Conservation (phyloP, 306 rosid species). For the Delonix regia region DNA sequence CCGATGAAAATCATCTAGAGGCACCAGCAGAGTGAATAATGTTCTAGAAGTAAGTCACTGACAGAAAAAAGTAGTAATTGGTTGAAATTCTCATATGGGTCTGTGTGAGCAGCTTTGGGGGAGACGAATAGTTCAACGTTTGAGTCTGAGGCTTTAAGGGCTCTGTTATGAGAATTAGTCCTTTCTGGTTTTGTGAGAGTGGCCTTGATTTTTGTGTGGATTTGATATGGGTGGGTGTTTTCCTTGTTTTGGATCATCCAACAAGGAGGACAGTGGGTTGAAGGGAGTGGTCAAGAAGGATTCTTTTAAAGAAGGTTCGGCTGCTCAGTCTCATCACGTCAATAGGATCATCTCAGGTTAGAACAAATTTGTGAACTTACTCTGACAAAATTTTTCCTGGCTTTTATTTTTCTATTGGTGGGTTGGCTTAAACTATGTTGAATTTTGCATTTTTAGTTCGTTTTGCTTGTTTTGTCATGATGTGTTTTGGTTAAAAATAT, state of each 20-base stretch:
- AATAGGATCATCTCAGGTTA: slow-evolving; percentile 76
- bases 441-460: slow-evolving; percentile 32
- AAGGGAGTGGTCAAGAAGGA: slow-evolving; percentile 77
- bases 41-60: slow-evolving; percentile 15
- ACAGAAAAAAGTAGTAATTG: slow-evolving; percentile 29
- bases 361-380: slow-evolving; percentile 26
- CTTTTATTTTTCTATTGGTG: slow-evolving; percentile 35
- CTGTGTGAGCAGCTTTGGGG: slow-evolving; percentile 35
- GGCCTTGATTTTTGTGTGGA: slow-evolving; percentile 58
- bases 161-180: slow-evolving; percentile 45
- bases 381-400: not conserved
- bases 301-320: slow-evolving; percentile 70
- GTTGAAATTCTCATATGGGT: slow-evolving; percentile 54
- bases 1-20: slow-evolving; percentile 45
- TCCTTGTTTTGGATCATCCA: slow-evolving; percentile 96
- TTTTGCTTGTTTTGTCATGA: slow-evolving; percentile 15
- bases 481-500: slow-evolving; percentile 37
- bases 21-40: slow-evolving; percentile 27
- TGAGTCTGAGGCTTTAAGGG: slow-evolving; percentile 14
- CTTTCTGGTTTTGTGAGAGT: slow-evolving; percentile 45
- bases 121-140: slow-evolving; percentile 21
- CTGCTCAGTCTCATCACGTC: slow-evolving; percentile 70
- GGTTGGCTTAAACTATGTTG: slow-evolving; percentile 42
- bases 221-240: slow-evolving; percentile 98
- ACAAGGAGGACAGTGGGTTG: slow-evolving; percentile 60